A percentile compares a stretch with the other conserved stretches of the same genome.
Conservation (phyloP, 176 grass and related monocot genomes). For the Ensete glaucum region DNA sequence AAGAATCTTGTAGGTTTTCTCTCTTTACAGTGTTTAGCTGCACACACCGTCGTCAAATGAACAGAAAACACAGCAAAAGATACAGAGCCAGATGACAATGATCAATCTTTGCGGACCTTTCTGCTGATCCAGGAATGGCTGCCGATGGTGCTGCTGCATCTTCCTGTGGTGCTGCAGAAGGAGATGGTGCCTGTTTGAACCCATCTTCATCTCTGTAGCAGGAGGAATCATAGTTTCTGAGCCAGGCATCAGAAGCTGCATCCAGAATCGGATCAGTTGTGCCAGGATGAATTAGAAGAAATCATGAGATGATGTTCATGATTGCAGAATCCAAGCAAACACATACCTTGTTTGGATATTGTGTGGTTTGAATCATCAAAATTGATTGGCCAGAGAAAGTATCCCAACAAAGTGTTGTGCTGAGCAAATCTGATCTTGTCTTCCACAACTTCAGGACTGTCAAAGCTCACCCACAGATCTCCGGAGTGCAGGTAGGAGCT, state of each 20-base stretch:
- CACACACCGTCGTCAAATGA: background rate
- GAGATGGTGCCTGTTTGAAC: slow-evolving; percentile 25
- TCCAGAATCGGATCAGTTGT: background rate
- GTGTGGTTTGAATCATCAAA: slow-evolving; percentile 65
- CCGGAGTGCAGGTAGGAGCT: slow-evolving; percentile 48
- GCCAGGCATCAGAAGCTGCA: slow-evolving; percentile 55
- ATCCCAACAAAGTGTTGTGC: slow-evolving; percentile 34
- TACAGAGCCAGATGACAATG: background rate
- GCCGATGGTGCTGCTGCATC: slow-evolving; percentile 13
- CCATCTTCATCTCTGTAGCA: slow-evolving; percentile 27
- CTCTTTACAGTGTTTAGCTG: too few relatives aligned
- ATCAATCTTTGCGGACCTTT: background rate
- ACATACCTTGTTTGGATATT: slow-evolving; percentile 49
- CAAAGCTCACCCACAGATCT: slow-evolving; percentile 76
- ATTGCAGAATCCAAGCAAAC: background rate
- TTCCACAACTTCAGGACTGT: slow-evolving; percentile 40
- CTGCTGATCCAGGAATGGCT: background rate
- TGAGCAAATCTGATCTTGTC: slow-evolving; percentile 65
- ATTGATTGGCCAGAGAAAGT: slow-evolving; percentile 79
- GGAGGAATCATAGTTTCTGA: slow-evolving; percentile 24
- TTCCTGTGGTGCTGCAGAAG: slow-evolving; percentile 24
- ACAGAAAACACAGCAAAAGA: background rate
- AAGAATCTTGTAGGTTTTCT: background rate
- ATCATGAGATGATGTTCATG: background rate
- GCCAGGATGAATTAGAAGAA: background rate